These are phyloP conservation scores for Tolypocladium amazonense DNA, from an alignment of 2,329 filamentous ascomycete genomes.

Conservation along the genomic window DNA sequence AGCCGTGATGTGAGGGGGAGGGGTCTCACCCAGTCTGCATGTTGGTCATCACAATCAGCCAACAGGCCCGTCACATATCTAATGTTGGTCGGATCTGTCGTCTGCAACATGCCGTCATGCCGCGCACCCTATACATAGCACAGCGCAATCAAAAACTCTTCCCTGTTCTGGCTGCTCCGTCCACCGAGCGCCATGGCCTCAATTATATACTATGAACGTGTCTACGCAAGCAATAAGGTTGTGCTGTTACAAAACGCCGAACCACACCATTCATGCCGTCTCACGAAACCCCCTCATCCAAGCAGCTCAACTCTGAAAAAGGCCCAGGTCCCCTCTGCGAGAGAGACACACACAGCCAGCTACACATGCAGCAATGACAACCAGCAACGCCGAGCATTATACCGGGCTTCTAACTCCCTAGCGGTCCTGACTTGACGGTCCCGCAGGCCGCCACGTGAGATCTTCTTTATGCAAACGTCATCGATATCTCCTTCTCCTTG, in stretches of 20 bases:
- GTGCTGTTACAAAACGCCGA: not conserved
- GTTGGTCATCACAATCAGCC: not conserved
- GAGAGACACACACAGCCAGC: not conserved
- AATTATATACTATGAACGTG: too few species aligned
- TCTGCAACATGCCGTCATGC: not conserved
- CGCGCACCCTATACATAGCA: not conserved
- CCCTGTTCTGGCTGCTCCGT: not conserved
- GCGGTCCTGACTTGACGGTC: not conserved
- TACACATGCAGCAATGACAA: not conserved
- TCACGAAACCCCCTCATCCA: not conserved
- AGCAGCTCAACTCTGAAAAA: not conserved
- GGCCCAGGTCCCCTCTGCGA: not conserved
- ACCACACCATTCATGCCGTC: not conserved
- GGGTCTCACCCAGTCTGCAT: not conserved
- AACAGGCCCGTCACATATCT: not conserved
- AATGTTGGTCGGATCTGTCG: too few species aligned
- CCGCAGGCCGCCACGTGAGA: not conserved
- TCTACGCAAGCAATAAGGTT: not conserved
- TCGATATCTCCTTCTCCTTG: slow-evolving; percentile 63
- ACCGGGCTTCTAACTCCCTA: not conserved
- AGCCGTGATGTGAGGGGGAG: not conserved
- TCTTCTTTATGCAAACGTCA: slow-evolving; percentile 61
- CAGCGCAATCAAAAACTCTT: not conserved
- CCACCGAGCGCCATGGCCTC: not conserved
- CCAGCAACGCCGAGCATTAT: not conserved